phyloP scores from a whole-genome alignment of 208 protist species.

The Leishmania arabica region DNA sequence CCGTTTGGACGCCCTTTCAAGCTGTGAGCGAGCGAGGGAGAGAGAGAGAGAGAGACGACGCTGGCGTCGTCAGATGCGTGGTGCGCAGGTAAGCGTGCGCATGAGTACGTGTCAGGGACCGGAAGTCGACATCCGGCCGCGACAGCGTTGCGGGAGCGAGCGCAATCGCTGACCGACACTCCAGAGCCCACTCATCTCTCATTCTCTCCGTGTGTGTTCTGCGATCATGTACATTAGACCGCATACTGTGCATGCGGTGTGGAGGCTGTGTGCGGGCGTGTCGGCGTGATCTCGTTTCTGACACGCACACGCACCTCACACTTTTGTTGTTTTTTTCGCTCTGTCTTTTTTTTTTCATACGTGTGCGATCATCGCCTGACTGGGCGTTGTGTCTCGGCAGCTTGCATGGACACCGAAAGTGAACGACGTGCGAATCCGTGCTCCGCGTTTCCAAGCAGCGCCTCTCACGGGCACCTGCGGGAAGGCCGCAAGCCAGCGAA shows the following conservation, averaged over 20 bases:
- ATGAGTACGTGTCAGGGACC: not conserved
- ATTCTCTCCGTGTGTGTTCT: not conserved
- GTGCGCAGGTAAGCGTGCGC: not conserved
- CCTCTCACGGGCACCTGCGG: not conserved
- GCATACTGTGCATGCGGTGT: not conserved
- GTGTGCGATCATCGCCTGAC: not conserved
- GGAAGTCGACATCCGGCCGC: not conserved
- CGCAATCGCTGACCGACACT: not conserved
- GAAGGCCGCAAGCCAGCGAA: not conserved
- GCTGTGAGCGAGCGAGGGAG: not conserved
- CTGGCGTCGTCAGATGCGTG: not conserved
- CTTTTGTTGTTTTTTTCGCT: not conserved
- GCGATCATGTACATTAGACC: not conserved
- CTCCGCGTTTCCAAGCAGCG: not conserved
- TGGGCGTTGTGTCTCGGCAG: not conserved
- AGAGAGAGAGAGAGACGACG: not conserved
- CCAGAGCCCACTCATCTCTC: not conserved
- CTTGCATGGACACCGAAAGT: not conserved
- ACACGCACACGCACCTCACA: not conserved
- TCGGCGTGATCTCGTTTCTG: not conserved
- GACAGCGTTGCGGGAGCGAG: not conserved
- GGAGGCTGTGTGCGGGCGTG: not conserved
- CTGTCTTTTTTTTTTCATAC: not conserved
- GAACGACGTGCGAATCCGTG: not conserved
- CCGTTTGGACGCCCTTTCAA: conserved; percentile 29